These are phyloP conservation scores for Tricholoma saponaceum DNA, from an alignment of 768 basidiomycete genomes.

Conservation along the genomic window DNA sequence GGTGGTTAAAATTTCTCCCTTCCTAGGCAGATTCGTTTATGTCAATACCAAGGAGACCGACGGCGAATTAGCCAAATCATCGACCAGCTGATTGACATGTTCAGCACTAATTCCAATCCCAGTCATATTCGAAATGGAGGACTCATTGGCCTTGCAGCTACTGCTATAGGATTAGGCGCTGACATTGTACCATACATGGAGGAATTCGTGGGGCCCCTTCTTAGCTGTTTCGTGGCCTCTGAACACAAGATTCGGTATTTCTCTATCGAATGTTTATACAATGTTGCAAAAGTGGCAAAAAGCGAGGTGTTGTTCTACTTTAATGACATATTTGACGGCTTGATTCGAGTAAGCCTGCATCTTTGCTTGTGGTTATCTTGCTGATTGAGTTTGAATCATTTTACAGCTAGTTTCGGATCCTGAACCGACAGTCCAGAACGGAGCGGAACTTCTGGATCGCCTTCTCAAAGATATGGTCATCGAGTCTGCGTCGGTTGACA, in stretches of 20 bases:
- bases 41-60: no score
- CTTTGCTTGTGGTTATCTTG: no score
- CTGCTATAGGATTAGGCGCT: conserved; percentile 86
- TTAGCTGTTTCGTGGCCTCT: conserved; percentile 87
- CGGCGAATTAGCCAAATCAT: conserved; percentile 82
- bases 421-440: no score
- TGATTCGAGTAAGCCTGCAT: no score
- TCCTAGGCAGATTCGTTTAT: no score
- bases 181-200: conserved; percentile 94
- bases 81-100: conserved; percentile 93
- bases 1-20: no score
- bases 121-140: conserved; percentile 92
- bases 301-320: conserved; percentile 96
- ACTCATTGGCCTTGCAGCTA: conserved; percentile 91
- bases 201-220: conserved; percentile 85
- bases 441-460: no score
- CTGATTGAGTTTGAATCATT: no score
- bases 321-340: conserved; percentile 98
- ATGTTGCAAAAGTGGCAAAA: conserved; percentile 82
- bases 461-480: no score
- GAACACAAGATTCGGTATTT: conserved; percentile 96
- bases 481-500: no score
- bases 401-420: no score
- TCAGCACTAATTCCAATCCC: conserved; percentile 76
- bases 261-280: conserved; percentile 94